These are phyloP conservation scores for Hyaloscypha finlandica DNA, from an alignment of 495 filamentous ascomycete genomes.

Conservation along the genomic window DNA sequence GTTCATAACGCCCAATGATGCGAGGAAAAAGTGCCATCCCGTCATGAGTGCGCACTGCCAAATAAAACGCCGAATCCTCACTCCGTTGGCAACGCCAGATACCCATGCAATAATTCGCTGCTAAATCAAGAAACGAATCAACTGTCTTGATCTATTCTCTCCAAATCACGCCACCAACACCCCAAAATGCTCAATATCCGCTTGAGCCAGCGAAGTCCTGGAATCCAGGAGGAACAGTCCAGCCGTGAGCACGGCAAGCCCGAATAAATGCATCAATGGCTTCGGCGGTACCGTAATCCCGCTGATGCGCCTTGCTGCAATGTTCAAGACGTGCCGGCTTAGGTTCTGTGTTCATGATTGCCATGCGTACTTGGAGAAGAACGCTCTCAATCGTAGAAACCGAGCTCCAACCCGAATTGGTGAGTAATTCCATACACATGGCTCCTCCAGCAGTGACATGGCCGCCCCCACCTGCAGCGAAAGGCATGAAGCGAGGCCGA, in stretches of 20 bases:
- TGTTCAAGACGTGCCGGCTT: slow-evolving; percentile 67
- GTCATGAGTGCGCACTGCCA: neutral
- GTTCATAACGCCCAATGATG: neutral
- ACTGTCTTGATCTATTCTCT: neutral
- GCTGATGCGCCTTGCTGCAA: slow-evolving; percentile 1
- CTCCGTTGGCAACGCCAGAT: neutral
- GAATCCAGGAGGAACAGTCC: slow-evolving; percentile 48
- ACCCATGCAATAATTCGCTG: neutral
- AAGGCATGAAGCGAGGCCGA: slow-evolving; percentile 74
- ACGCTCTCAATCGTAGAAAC: slow-evolving; percentile 76
- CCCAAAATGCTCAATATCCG: neutral
- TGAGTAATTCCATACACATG: slow-evolving; percentile 91
- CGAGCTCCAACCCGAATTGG: slow-evolving; percentile 78
- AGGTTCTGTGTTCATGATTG: slow-evolving; percentile 68
- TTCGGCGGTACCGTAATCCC: slow-evolving; percentile 67
- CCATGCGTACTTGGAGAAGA: slow-evolving; percentile 79
- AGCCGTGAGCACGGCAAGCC: slow-evolving; percentile 68
- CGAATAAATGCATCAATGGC: slow-evolving; percentile 73
- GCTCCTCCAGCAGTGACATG: slow-evolving; percentile 89
- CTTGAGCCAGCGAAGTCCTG: slow-evolving; percentile 21
- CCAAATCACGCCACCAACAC: neutral
- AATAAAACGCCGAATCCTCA: neutral
- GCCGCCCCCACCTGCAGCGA: slow-evolving; percentile 74
- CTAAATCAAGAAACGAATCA: neutral
- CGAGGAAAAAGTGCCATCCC: neutral